Evolutionary conservation across 495 filamentous ascomycete genomes (phyloP), one percentile per base, ranked within the genome.

Genomic region (Penicillium dipodomyicola): DNA sequence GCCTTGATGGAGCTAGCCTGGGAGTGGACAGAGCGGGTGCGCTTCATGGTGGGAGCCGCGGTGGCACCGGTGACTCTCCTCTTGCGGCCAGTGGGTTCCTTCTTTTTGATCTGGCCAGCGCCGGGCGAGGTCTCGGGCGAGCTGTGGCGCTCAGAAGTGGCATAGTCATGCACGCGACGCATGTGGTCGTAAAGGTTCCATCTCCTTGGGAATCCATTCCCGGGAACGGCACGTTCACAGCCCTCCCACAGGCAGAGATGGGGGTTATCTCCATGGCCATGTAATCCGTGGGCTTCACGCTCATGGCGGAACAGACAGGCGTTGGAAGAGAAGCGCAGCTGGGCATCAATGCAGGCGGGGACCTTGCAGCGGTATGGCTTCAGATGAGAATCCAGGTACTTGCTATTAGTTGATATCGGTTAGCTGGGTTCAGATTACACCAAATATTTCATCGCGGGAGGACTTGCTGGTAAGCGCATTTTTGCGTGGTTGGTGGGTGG

Each of bases 101-200:
- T 77, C 64, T 72, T 77, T 64, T 75, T 77, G 49, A 59, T 32
- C 20, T 68, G 64, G 12, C 53, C 61, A 37, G 54, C 57, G 39
- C 60, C 66, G 19, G 73, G 71, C 10, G 72, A 73, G 44, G 67
- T 67, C 64, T 79, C 76, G 1, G 74, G 76, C 1, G 76, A 79
- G 67, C 73, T 77, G 48, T 68, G 72, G 4, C 69, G 72, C 57
- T 79, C 75, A 8, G 73, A 77, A 25, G 73, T 68, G 54, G 75
- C 83, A 74, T 91, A 90, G 73, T 92, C 88, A 75, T 97, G 92
- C 15, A 96, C 90, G 57, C 92, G 84, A 69, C 87, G 87, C 90
- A 96, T 95, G 77, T 97, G 92, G 79, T 97, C 92, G 72, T 85
- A 83, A 32, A 95, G 80, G 73, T 97, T 97, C 89, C 91, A 97